Percentiles rank a stretch among this genome's conserved stretches.
Evolutionary conservation across 345 rosid species (phyloP).

Genomic region (Syzygium aqueum): DNA sequence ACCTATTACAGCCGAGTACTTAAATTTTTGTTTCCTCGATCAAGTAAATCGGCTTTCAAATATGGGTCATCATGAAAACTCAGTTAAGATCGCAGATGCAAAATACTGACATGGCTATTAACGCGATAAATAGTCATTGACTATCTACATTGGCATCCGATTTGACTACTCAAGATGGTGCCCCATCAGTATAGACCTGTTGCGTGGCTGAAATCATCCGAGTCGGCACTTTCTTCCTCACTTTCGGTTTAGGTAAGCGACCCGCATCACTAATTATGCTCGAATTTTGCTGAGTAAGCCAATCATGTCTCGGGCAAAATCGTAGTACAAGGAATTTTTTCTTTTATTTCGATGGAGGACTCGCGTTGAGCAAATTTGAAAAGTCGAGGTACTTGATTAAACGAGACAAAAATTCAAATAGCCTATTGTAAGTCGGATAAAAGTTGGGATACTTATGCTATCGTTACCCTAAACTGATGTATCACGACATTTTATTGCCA

Average conservation of each 20-base stretch:
- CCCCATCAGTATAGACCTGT: neutral
- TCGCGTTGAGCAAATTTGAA: neutral
- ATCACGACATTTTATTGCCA: neutral
- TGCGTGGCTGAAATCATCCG: neutral
- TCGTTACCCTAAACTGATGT: neutral
- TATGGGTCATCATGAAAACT: neutral
- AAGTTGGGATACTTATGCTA: neutral
- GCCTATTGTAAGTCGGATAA: fast-evolving
- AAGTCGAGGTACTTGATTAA: neutral
- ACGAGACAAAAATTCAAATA: neutral
- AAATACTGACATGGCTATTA: neutral
- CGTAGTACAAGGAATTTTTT: neutral
- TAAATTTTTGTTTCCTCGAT: neutral
- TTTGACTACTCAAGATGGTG: neutral
- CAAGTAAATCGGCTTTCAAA: neutral
- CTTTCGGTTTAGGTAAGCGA: neutral
- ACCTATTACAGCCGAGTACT: neutral
- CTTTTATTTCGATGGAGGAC: fast-evolving
- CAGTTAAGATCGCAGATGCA: neutral
- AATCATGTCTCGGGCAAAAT: neutral
- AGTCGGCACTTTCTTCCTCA: neutral
- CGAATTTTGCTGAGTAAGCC: neutral
- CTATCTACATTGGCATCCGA: neutral
- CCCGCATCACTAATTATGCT: neutral
- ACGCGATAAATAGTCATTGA: neutral